These are phyloP conservation scores for Aspergillus heteromorphus DNA, from an alignment of 495 filamentous ascomycete genomes.

Conservation along the genomic window DNA sequence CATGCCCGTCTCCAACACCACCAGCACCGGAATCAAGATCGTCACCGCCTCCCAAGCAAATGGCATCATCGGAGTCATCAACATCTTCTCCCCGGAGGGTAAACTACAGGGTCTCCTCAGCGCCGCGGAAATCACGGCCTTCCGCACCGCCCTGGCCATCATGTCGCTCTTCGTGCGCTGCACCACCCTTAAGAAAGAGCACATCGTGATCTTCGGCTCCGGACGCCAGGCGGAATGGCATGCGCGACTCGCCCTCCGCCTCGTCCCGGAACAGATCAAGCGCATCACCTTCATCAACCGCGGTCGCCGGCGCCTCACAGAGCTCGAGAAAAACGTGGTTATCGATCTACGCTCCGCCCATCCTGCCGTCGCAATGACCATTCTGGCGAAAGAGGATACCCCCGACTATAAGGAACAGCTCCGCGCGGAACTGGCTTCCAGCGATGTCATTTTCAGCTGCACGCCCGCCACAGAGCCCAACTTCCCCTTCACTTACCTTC, in stretches of 20 bases:
- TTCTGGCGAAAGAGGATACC: slow-evolving; percentile 29
- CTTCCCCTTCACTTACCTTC: slow-evolving; percentile 54
- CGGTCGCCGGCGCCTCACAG: slow-evolving; percentile 45
- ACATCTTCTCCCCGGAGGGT: slow-evolving; percentile 66
- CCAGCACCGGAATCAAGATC: slow-evolving; percentile 57
- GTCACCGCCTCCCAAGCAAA: slow-evolving; percentile 40
- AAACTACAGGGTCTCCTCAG: slow-evolving; percentile 71
- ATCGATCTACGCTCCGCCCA: slow-evolving; percentile 20
- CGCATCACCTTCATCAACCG: slow-evolving; percentile 73
- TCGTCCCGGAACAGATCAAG: slow-evolving; percentile 53
- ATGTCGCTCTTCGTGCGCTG: slow-evolving; percentile 66
- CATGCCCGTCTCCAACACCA: slow-evolving; percentile 73
- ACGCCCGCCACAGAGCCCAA: slow-evolving; percentile 57
- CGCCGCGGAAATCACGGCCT: slow-evolving; percentile 83
- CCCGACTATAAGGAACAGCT: slow-evolving; percentile 24
- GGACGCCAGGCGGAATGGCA: slow-evolving; percentile 94
- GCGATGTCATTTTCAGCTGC: slow-evolving; percentile 79
- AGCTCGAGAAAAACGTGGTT: slow-evolving; percentile 26
- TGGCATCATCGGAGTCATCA: slow-evolving; percentile 63
- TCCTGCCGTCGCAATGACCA: slow-evolving; percentile 18
- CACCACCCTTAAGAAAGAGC: slow-evolving; percentile 46
- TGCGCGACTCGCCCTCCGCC: slow-evolving; percentile 70
- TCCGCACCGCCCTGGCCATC: slow-evolving; percentile 83
- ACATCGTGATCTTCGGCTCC: slow-evolving; percentile 75
- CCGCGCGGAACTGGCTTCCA: slow-evolving; percentile 17